A percentile compares a stretch with the other conserved stretches of the same genome.
Evolutionary conservation across 148 eudicot species (phyloP).

Genomic region (Simmondsia chinensis): DNA sequence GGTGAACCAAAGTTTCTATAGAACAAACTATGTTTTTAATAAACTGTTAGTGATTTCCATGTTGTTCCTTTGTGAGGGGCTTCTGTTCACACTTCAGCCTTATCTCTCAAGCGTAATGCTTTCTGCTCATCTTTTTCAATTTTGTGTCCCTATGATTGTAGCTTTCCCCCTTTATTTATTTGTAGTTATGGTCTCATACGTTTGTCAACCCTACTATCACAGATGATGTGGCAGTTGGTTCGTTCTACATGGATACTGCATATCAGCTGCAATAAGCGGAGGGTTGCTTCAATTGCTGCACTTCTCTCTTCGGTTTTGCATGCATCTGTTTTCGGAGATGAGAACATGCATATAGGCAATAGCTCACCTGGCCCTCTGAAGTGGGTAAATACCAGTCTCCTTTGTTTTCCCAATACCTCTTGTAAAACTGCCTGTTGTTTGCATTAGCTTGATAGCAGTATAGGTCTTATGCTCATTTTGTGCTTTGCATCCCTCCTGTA

Average conservation of each 20-base stretch:
- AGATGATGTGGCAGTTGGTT: slow-evolving; percentile 97
- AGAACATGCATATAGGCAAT: slow-evolving; percentile 62
- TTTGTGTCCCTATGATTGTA: no score
- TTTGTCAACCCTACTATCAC: slow-evolving; percentile 8
- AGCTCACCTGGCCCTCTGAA: slow-evolving; percentile 76
- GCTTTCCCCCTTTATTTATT: background rate
- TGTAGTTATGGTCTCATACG: background rate
- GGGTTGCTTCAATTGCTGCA: slow-evolving; percentile 97
- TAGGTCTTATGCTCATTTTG: background rate
- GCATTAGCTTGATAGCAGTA: background rate
- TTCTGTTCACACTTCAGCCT: no score
- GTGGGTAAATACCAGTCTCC: no score
- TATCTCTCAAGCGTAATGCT: no score
- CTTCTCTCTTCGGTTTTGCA: slow-evolving; percentile 89
- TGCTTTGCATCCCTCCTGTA: slow-evolving; percentile 19
- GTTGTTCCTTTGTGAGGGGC: no score
- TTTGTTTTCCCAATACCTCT: no score
- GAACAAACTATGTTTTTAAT: no score
- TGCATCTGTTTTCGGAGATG: slow-evolving; percentile 51
- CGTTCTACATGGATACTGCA: slow-evolving; percentile 88
- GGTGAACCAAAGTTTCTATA: no score
- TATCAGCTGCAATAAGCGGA: slow-evolving; percentile 83
- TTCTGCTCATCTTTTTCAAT: no score
- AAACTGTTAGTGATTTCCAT: no score
- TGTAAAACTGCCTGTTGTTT: no score